Base-by-base conservation (phyloP, 805 yeast genomes). In the Kodamaea sagamina region DNA sequence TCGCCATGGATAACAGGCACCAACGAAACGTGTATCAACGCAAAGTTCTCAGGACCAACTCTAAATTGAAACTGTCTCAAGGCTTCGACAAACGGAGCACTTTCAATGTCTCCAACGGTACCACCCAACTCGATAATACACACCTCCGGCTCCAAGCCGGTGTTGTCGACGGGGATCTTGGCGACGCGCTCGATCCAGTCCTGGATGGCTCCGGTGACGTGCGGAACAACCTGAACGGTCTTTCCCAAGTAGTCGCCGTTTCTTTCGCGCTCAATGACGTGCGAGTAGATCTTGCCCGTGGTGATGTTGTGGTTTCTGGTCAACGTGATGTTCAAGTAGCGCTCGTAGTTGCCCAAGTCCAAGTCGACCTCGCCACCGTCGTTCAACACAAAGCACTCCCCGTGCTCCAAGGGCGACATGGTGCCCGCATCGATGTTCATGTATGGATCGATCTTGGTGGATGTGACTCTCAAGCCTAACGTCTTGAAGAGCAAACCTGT, bases 401-500 rank as follows among this genome's bases (percentile, higher is more conserved):
- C 99, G 63, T 93, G 99, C 68, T 93, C 99, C 62, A 93, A 75
- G 16, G 99, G 99, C 32, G 97, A 88, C 99, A 93, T 93, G 35
- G 99, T 93, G 58, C 99, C 99, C 29, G 99, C 99, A 72, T 93
- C 99, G 55, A 93, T 89, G 72, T 93, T 93, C 95, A 93, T 87
- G 71, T 93, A 93, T 31, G 99, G 99, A 72, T 93, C 99, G 59
- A 93, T 93, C 68, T 93, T 93, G 73, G 93, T 92, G 11, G 98
- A 89, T 3, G 99, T 92, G 49, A 92, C 98, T 62, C 95, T 84
- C 59, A 86, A 77, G 48, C 99, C 99, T 46, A 88, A 72, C 31
- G 99, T 90, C 68, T 93, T 93, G 68, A 93, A 78, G 51, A 93
- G 68, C 70, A 93, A 81, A 48, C 99, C 99, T 25, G 98, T 93